These are phyloP conservation scores for Phytophthora chlamydospora DNA, from an alignment of 352 stramenopile genomes.

Conservation along the genomic window DNA sequence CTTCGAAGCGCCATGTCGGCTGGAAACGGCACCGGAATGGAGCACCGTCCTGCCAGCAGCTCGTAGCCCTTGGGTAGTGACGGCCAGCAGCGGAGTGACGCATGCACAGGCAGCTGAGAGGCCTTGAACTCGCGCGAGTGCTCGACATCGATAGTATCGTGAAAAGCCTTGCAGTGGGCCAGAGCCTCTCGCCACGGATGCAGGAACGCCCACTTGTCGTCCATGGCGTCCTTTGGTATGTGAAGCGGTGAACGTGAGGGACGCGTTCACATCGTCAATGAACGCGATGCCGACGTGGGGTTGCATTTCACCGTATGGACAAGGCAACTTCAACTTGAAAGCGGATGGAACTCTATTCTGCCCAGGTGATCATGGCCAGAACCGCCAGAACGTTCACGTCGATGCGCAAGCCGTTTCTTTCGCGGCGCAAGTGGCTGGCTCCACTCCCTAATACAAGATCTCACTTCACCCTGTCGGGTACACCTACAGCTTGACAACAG, in stretches of 20 bases:
- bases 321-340: too few species aligned
- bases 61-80: conserved; percentile 17
- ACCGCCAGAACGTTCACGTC: too few species aligned
- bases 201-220: conserved; percentile 16
- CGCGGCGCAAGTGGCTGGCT: too few species aligned
- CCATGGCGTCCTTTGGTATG: conserved; percentile 8
- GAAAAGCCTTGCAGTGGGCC: conserved; percentile 10
- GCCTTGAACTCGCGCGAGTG: conserved; percentile 12
- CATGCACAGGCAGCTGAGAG: conserved; percentile 7
- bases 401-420: too few species aligned
- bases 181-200: conserved; percentile 10
- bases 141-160: conserved; percentile 10
- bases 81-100: conserved; percentile 14
- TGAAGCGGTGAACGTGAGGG: not conserved
- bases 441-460: too few species aligned
- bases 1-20: conserved; percentile 9
- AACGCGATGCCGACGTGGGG: conserved; percentile 1
- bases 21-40: conserved; percentile 16
- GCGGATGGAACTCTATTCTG: too few species aligned
- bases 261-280: conserved; percentile 1
- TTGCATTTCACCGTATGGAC: too few species aligned
- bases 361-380: too few species aligned
- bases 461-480: too few species aligned
- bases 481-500: too few species aligned
- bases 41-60: conserved; percentile 7